Conservation (phyloP, 768 basidiomycete genomes). For the Suillus sp. region DNA sequence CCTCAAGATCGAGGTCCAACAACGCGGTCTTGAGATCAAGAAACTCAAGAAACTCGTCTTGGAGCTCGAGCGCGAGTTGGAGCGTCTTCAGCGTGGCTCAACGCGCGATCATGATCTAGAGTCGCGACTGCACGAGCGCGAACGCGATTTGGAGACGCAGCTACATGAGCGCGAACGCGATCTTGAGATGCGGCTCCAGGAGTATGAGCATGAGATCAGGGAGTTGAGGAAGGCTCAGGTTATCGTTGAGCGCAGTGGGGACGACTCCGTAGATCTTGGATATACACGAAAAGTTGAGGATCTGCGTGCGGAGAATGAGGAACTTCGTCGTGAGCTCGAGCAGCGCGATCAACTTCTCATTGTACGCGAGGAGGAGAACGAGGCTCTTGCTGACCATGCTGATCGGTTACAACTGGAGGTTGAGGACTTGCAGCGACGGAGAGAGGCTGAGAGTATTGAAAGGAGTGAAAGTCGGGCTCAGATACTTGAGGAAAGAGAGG, state of each 20-base stretch:
- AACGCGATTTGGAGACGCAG: conserved; percentile 39
- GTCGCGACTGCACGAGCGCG: conserved; percentile 31
- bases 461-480: conserved; percentile 74
- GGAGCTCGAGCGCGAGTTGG: conserved; percentile 80
- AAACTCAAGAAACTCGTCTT: conserved; percentile 87
- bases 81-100: conserved; percentile 57
- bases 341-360: conserved; percentile 58
- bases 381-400: conserved; percentile 66
- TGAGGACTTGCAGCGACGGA: conserved; percentile 63
- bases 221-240: conserved; percentile 60
- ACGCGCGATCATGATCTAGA: conserved; percentile 34
- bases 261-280: conserved; percentile 44
- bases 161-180: conserved; percentile 62
- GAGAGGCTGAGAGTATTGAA: conserved; percentile 65
- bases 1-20: conserved; percentile 90
- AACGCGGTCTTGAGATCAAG: conserved; percentile 88
- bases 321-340: conserved; percentile 57
- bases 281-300: conserved; percentile 55
- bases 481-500: conserved; percentile 70
- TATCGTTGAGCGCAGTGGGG: conserved; percentile 59
- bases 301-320: conserved; percentile 64
- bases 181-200: conserved; percentile 74
- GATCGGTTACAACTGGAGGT: conserved; percentile 65
- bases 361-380: conserved; percentile 69
- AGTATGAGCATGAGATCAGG: conserved; percentile 67